Evolutionary conservation across 805 yeast species (phyloP).

Genomic region (Lachancea thermotolerans): DNA sequence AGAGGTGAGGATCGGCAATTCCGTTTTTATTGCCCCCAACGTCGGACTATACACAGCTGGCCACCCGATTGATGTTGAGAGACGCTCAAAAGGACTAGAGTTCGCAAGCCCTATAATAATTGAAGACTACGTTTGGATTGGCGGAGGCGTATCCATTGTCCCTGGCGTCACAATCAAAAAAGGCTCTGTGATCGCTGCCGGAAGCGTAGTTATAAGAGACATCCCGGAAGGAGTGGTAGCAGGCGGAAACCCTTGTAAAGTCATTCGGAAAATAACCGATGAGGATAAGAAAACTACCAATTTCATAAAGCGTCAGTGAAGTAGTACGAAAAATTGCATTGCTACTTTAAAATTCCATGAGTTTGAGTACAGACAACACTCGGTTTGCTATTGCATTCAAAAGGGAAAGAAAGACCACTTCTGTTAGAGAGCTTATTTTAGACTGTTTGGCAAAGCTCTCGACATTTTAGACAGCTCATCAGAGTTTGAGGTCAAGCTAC

Average conservation of each 20-base stretch:
- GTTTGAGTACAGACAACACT: too few species aligned
- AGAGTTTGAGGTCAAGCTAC: too few species aligned
- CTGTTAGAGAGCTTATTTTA: too few species aligned
- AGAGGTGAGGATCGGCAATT: conserved; percentile 52
- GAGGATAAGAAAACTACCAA: not conserved
- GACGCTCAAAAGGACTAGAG: conserved; percentile 38
- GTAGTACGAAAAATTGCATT: too few species aligned
- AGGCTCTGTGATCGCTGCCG: conserved; percentile 58
- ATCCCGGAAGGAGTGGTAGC: conserved; percentile 50
- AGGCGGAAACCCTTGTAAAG: conserved; percentile 58
- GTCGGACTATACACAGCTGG: conserved; percentile 54
- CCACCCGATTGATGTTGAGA: conserved; percentile 50
- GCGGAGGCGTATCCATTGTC: conserved; percentile 45
- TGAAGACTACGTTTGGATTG: conserved; percentile 66
- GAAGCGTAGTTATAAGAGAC: conserved; percentile 53
- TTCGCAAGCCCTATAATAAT: conserved; percentile 50
- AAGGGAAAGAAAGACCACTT: too few species aligned
- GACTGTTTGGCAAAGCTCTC: too few species aligned
- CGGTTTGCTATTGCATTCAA: too few species aligned
- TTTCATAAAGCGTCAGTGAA: not conserved
- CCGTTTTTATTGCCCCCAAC: conserved; percentile 58
- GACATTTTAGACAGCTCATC: too few species aligned
- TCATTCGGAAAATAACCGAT: conserved; percentile 24
- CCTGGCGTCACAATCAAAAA: conserved; percentile 66
- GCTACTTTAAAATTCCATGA: too few species aligned